Percentiles rank a stretch among this genome's conserved stretches.
Conservation (phyloP, 371 early-diverging fungal genomes). For the Gilbertella persicaria region DNA sequence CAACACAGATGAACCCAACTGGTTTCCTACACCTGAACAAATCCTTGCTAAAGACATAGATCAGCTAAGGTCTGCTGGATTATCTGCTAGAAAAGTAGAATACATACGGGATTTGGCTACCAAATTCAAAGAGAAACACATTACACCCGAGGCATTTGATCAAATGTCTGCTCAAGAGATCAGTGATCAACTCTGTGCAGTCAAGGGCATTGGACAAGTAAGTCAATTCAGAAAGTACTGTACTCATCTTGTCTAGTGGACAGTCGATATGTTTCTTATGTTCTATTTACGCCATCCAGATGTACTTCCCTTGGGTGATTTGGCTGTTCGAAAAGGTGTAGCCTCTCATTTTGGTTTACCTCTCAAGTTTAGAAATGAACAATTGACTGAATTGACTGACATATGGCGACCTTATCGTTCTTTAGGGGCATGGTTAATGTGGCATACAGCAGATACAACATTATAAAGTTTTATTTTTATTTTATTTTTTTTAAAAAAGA, state of each 20-base stretch:
- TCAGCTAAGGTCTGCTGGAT: slow-evolving; percentile 43
- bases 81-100: slow-evolving; percentile 50
- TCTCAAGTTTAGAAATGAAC: slow-evolving; percentile 10
- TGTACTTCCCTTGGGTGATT: slow-evolving; percentile 58
- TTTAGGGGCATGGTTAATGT: slow-evolving; percentile 56
- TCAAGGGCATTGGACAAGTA: slow-evolving; percentile 62
- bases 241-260: slow-evolving; percentile 40
- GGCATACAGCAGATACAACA: slow-evolving; percentile 37
- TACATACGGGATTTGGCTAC: slow-evolving; percentile 52
- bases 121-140: slow-evolving; percentile 45
- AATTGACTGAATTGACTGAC: slow-evolving; percentile 49
- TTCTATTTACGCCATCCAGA: slow-evolving; percentile 58
- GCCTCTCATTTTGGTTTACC: slow-evolving; percentile 34
- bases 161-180: slow-evolving; percentile 49
- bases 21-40: slow-evolving; percentile 50
- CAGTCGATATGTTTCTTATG: slow-evolving; percentile 60
- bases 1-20: slow-evolving; percentile 13
- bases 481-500: not conserved
- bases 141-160: slow-evolving; percentile 35
- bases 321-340: slow-evolving; percentile 57
- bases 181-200: slow-evolving; percentile 37
- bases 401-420: slow-evolving; percentile 57
- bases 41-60: slow-evolving; percentile 28
- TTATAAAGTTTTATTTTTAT: not conserved
- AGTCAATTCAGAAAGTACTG: not conserved